These are phyloP conservation scores for Ailanthus altissimus DNA, from an alignment of 345 rosid species.

Conservation along the genomic window DNA sequence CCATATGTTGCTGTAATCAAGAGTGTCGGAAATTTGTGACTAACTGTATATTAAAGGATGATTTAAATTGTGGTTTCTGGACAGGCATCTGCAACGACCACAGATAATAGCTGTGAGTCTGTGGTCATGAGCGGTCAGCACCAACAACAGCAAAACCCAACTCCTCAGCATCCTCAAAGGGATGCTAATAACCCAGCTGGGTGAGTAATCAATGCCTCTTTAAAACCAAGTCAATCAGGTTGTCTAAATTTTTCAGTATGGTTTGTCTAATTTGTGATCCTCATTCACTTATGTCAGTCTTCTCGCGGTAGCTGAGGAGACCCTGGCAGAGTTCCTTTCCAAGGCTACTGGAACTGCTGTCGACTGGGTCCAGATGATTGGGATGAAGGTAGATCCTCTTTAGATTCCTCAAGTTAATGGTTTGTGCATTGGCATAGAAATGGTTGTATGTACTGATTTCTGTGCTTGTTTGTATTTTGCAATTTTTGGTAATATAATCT, in stretches of 20 bases:
- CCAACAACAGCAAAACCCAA: slow-evolving; percentile 96
- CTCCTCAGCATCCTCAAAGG: slow-evolving; percentile 82
- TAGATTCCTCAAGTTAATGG: background rate
- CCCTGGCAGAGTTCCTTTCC: slow-evolving; percentile 87
- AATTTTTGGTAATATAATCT: background rate
- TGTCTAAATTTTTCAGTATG: background rate
- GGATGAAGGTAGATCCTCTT: slow-evolving; percentile 81
- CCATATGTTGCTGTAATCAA: background rate
- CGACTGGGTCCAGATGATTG: slow-evolving; percentile 99
- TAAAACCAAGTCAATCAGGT: background rate
- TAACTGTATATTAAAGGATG: background rate
- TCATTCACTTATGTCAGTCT: slow-evolving; percentile 43
- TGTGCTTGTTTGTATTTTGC: background rate
- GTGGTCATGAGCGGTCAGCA: slow-evolving; percentile 99
- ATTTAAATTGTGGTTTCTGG: slow-evolving; percentile 2
- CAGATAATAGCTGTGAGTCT: slow-evolving; percentile 99
- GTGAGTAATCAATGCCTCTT: slow-evolving; percentile 36
- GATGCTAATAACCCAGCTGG: slow-evolving; percentile 99
- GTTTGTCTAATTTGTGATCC: background rate
- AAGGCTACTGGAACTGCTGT: slow-evolving; percentile 99
- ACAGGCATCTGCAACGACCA: slow-evolving; percentile 90
- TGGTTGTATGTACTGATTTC: background rate
- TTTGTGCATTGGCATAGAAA: background rate
- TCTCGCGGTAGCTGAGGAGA: slow-evolving; percentile 92
- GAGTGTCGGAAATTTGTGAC: background rate